These are phyloP conservation scores for Blastosporella zonata DNA, from an alignment of 1,284 basidiomycete species.

Conservation along the genomic window DNA sequence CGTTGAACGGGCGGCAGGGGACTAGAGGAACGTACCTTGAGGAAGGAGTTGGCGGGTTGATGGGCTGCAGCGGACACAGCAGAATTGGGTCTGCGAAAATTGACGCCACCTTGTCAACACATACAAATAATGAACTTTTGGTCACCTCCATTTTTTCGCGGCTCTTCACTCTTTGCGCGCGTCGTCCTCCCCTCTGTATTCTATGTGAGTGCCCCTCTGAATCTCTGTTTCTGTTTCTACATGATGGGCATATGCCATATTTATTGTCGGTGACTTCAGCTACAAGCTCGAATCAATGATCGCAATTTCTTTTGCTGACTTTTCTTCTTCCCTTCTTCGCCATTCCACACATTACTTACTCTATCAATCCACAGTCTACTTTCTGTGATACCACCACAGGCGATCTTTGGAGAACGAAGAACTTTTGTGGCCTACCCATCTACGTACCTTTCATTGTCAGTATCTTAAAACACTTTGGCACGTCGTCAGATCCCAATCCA, in stretches of 20 bases:
- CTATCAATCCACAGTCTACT: neutral
- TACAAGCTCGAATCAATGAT: conserved; percentile 37
- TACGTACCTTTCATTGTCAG: conserved; percentile 17
- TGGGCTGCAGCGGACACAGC: conserved; percentile 28
- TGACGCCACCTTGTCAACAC: conserved; percentile 32
- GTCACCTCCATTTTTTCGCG: neutral
- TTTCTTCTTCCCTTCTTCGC: conserved; percentile 6
- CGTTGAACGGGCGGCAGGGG: conserved; percentile 19
- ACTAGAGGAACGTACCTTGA: conserved; percentile 61
- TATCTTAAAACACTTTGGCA: conserved; percentile 11
- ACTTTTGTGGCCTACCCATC: neutral
- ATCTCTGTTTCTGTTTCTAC: conserved; percentile 11
- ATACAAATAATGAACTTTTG: conserved; percentile 25
- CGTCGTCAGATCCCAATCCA: conserved; percentile 10
- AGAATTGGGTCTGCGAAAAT: conserved; percentile 16
- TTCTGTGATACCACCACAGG: neutral
- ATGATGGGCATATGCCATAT: conserved; percentile 59
- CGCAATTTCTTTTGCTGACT: conserved; percentile 32
- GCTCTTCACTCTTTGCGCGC: neutral
- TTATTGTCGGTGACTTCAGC: conserved; percentile 67
- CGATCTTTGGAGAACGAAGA: neutral
- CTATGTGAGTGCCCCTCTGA: conserved; percentile 14
- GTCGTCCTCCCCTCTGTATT: neutral
- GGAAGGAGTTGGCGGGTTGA: conserved; percentile 45
- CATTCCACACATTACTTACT: conserved; percentile 2